phyloP scores from a whole-genome alignment of 179 eudicot species.

The Silene coronaria region DNA sequence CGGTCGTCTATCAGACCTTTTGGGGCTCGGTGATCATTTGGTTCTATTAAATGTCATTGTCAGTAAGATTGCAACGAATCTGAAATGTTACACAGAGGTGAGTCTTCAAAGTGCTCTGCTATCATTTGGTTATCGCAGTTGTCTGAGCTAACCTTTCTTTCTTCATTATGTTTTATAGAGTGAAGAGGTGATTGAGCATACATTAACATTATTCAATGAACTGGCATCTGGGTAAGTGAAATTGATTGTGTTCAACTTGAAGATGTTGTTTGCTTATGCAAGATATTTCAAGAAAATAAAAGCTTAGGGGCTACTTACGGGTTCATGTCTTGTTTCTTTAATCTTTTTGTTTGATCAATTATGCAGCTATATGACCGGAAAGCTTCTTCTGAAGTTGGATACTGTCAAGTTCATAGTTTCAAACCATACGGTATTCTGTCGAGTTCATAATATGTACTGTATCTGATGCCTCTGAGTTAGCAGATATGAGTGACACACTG shows the following conservation, averaged over 20 bases:
- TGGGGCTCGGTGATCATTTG: slow-evolving; percentile 88
- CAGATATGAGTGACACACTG: slow-evolving; percentile 9
- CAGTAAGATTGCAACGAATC: slow-evolving; percentile 83
- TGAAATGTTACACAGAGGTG: slow-evolving; percentile 86
- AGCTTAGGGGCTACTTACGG: background rate
- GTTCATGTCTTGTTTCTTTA: background rate
- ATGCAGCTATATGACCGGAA: slow-evolving; percentile 93
- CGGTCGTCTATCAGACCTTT: slow-evolving; percentile 84
- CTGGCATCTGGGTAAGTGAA: slow-evolving; percentile 95
- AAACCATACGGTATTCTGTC: slow-evolving; percentile 67
- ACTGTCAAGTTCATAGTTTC: slow-evolving; percentile 77
- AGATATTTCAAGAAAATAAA: background rate
- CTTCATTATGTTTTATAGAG: slow-evolving; percentile 41
- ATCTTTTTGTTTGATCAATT: slow-evolving; percentile 4
- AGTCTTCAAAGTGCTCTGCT: slow-evolving; percentile 13
- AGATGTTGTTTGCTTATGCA: background rate
- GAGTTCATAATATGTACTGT: slow-evolving; percentile 4
- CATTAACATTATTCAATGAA: slow-evolving; percentile 79
- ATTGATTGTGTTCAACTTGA: slow-evolving; percentile 24
- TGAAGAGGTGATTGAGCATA: slow-evolving; percentile 86
- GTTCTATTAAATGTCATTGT: slow-evolving; percentile 74
- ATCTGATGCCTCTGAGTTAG: slow-evolving; percentile 17
- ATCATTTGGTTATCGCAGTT: slow-evolving; percentile 1
- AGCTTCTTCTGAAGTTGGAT: slow-evolving; percentile 88
- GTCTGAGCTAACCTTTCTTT: slow-evolving; percentile 17